Base-by-base conservation (phyloP, 345 rosid genomes). In the Euphorbia pulcherrima region DNA sequence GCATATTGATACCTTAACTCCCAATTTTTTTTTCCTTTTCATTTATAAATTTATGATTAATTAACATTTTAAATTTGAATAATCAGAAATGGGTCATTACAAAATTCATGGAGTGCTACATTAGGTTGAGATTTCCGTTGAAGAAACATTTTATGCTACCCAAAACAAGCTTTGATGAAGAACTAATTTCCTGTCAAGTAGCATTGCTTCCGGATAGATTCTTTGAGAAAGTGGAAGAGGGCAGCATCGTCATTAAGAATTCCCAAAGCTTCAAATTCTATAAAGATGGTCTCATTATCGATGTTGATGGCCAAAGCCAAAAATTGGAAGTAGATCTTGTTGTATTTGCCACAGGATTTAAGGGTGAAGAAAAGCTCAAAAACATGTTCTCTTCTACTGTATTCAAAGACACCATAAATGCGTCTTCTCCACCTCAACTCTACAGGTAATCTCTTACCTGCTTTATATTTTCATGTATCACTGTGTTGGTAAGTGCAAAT, bases 281-380 rank as follows among this genome's bases (percentile, higher is more conserved):
- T 47, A 33, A 64, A 52, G 64, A 74, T 18, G 78, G 76, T 46
- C 35, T 78, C 3, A 57, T 71, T 8, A 17, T 67, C 11, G 68
- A 74, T 18, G 76, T 67, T 16, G 68, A 74, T 18, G 76, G 73
- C 21, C 64, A 71, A 10, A 18, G 16, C 4, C 26, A 10, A 16
- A 67, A 67, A 30, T 5, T 67, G 16, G 50, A 69, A 9, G 41
- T 61, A 4, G 78, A 74, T 61, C 27, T 71, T 46, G 82, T 79
- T 46, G 81, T 77, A 59, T 39, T 79, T 9, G 85, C 85, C 0
- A 81, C 83, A 10, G 87, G 87, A 1, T 83, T 68, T 54, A 57
- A 56, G 8, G 87, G 80, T 0, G 81, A 83, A 2, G 48, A 67
- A 64, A 81, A 83, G 76, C 71, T 83, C 30, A 64, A 56, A 53